Base-by-base conservation (phyloP, 768 basidiomycete species). In the Strobilomyces echinocephalus region DNA sequence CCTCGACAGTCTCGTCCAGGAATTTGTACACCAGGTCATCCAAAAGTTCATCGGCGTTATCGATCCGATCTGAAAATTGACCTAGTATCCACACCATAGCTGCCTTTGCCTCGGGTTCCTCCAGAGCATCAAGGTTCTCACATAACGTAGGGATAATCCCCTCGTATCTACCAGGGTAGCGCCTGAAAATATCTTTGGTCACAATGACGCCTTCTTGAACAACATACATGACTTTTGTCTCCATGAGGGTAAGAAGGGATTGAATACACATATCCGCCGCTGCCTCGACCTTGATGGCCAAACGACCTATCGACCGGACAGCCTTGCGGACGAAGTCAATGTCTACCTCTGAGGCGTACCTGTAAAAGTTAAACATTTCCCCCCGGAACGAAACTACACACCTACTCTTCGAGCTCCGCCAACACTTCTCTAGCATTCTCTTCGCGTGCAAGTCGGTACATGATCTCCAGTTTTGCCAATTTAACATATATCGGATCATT, bases 401-500 rank as follows among this genome's bases (percentile, higher is more conserved):
- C 83, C 59, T 69, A 95, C 92, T 98, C 97, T 72, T 95, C 89
- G 20, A 99, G 74, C 71, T 98, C 97, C 31, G 94, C 86, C 14
- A 99, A 75, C 1, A 99, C 94, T 65, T 97, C 93, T 56, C 79
- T 79, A 18, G 90, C 89, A 68, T 98, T 99, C 66, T 94, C 92
- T 54, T 92, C 86, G n/a, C 91, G 83, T 9, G 95, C 93, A 18
- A 99, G 78, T 10, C 97, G 85, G 71, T 98, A 98, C 91, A 99
- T 98, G 65, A 98, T 97, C 71, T 98, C 97, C 49, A 99, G 77
- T 63, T 99, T 98, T 46, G 95, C 95, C 30, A 99, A 79, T 69
- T 99, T 98, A 69, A 98, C 92, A 68, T 98, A 99, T 60, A 98
- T 97, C 3, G 97, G 97, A 64, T 98, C 97, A 68, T 98, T 98